These are phyloP conservation scores for Trichoderma citrinoviride DNA, from an alignment of 2,329 filamentous ascomycete genomes.

Conservation along the genomic window DNA sequence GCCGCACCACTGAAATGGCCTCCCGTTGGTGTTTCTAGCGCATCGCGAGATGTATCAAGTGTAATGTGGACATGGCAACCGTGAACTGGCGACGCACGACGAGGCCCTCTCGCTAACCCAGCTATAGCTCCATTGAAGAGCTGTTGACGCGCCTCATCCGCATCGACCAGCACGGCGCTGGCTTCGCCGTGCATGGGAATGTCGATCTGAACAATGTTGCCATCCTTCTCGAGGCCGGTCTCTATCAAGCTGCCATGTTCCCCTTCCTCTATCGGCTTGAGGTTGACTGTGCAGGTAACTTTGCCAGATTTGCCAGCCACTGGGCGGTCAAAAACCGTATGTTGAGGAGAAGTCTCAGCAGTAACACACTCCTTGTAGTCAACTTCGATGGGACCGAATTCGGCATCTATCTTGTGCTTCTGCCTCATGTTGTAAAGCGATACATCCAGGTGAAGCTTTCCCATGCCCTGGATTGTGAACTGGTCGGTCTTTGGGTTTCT, in stretches of 20 bases:
- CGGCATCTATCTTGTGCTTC: constrained; percentile 81
- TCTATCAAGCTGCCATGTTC: constrained; percentile 40
- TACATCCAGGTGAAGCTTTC: constrained; percentile 91
- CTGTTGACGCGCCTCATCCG: constrained; percentile 52
- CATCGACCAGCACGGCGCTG: constrained; percentile 50
- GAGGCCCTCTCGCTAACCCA: constrained; percentile 80
- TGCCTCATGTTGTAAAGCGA: constrained; percentile 83
- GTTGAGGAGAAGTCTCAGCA: constrained; percentile 53
- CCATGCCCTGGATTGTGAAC: constrained; percentile 93
- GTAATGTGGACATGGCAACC: constrained; percentile 68
- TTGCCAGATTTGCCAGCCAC: constrained; percentile 77
- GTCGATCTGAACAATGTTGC: constrained; percentile 64
- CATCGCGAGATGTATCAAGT: constrained; percentile 62
- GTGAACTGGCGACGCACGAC: constrained; percentile 76
- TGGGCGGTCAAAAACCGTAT: constrained; percentile 69
- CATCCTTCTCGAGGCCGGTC: constrained; percentile 57
- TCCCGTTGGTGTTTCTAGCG: constrained; percentile 58
- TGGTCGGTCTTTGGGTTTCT: constrained; percentile 88
- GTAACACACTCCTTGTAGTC: constrained; percentile 86
- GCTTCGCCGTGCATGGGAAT: constrained; percentile 49
- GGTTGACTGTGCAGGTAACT: constrained; percentile 67
- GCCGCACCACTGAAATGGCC: constrained; percentile 64
- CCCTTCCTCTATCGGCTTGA: constrained; percentile 58
- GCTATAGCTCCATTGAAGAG: constrained; percentile 79
- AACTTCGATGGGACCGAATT: constrained; percentile 90